Conservation (phyloP, 1,284 basidiomycete species). For the Dichomitus squalens region DNA sequence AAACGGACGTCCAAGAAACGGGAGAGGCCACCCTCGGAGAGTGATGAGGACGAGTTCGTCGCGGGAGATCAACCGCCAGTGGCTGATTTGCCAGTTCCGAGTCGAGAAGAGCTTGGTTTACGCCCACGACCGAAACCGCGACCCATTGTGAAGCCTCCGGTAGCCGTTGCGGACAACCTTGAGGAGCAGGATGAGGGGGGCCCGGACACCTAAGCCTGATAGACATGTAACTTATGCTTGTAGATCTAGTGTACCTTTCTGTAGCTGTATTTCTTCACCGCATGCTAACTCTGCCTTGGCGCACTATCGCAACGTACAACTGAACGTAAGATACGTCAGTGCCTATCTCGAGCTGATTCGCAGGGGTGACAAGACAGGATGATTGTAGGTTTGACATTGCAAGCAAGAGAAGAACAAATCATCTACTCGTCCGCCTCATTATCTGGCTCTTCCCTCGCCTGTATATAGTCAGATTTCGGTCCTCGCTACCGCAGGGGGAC, state of each 20-base stretch:
- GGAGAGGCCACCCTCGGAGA: slow-evolving; percentile 20
- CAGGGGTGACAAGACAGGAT: slow-evolving; percentile 33
- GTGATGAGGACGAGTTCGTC: slow-evolving; percentile 32
- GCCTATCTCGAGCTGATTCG: too few species aligned
- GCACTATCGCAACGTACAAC: too few species aligned
- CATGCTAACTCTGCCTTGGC: too few species aligned
- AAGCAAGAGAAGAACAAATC: background rate
- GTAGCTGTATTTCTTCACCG: too few species aligned
- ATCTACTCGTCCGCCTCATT: slow-evolving; percentile 28
- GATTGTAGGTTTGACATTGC: background rate
- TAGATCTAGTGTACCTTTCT: background rate
- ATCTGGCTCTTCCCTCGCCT: slow-evolving; percentile 25
- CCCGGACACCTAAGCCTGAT: background rate
- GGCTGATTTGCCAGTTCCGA: slow-evolving; percentile 3
- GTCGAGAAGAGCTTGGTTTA: slow-evolving; percentile 19
- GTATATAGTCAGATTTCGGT: background rate
- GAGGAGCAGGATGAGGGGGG: background rate
- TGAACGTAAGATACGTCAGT: too few species aligned
- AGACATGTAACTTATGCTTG: slow-evolving; percentile 4
- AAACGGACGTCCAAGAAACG: slow-evolving; percentile 28
- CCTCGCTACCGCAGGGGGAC: background rate
- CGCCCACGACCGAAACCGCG: slow-evolving; percentile 23
- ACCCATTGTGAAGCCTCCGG: slow-evolving; percentile 5
- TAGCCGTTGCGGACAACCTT: background rate
- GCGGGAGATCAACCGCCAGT: background rate